Evolutionary conservation across 2,329 filamentous ascomycete genomes (phyloP).

Genomic region (Colletotrichum sublineola): DNA sequence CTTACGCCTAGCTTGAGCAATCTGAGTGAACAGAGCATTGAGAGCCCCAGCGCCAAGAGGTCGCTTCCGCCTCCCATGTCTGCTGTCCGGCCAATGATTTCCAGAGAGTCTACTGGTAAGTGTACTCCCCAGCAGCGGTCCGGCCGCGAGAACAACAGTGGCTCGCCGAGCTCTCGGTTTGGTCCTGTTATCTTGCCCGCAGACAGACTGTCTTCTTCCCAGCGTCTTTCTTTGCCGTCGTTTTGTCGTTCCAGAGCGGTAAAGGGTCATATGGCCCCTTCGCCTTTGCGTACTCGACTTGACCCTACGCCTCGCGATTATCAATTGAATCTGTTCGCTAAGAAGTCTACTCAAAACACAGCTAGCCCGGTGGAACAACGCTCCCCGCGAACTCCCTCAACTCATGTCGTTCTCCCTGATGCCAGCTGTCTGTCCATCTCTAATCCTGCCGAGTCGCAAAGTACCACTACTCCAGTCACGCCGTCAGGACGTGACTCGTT

Average conservation of each 20-base stretch:
- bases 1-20: conserved; percentile 58
- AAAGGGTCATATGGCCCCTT: conserved; percentile 51
- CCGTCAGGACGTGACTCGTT: conserved; percentile 70
- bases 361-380: conserved; percentile 73
- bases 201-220: conserved; percentile 51
- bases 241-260: conserved; percentile 51
- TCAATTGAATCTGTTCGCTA: conserved; percentile 63
- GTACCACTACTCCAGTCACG: conserved; percentile 73
- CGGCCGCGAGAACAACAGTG: conserved; percentile 13
- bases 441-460: conserved; percentile 61
- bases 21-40: conserved; percentile 55
- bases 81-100: conserved; percentile 53
- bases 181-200: conserved; percentile 51
- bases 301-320: conserved; percentile 48
- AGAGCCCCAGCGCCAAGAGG: conserved; percentile 63
- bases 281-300: conserved; percentile 50
- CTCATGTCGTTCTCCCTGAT: conserved; percentile 80
- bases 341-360: conserved; percentile 63
- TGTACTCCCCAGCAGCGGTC: conserved; percentile 47
- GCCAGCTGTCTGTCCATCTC: conserved; percentile 88
- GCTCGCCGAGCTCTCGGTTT: conserved; percentile 14
- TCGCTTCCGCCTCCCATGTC: conserved; percentile 59
- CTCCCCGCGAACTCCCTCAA: conserved; percentile 84
- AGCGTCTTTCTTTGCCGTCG: conserved; percentile 54
- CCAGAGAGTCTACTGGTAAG: conserved; percentile 61